Conservation (phyloP, 2,329 filamentous ascomycete species). For the Colletotrichum musicola region DNA sequence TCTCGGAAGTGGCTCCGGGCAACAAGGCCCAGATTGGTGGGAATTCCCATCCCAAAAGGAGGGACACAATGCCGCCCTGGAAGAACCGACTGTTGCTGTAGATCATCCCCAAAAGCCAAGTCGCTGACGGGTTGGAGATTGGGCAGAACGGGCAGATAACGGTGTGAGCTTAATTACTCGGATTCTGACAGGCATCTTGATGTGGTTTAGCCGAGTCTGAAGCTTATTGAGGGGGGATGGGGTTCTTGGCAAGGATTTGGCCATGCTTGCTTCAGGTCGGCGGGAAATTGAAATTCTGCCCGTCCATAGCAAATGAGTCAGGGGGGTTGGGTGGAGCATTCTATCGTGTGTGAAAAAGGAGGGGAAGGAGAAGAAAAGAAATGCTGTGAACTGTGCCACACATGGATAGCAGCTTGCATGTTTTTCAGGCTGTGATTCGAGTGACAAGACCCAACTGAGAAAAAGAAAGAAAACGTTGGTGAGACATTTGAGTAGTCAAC, state of each 20-base stretch:
- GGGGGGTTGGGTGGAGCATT: slow-evolving; percentile 7
- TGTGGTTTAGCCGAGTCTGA: slow-evolving; percentile 10
- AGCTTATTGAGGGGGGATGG: slow-evolving; percentile 29
- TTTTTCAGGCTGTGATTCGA: too few relatives aligned
- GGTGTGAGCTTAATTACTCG: slow-evolving; percentile 34
- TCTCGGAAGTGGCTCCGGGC: slow-evolving; percentile 6
- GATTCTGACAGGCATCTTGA: neutral
- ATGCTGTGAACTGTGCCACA: neutral
- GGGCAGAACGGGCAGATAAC: neutral
- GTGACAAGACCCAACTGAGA: too few relatives aligned
- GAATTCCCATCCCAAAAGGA: neutral
- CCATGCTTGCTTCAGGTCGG: slow-evolving; percentile 22
- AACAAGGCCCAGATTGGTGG: slow-evolving; percentile 21
- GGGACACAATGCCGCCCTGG: neutral
- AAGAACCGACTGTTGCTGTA: neutral
- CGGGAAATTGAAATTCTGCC: slow-evolving; percentile 1
- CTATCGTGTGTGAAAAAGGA: too few relatives aligned
- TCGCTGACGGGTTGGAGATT: slow-evolving; percentile 1
- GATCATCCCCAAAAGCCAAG: neutral
- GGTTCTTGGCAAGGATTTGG: slow-evolving; percentile 11
- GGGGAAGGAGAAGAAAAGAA: neutral
- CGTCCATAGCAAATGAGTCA: neutral
- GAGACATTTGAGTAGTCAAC: too few relatives aligned
- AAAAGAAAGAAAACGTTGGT: too few relatives aligned
- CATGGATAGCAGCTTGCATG: too few relatives aligned